These are phyloP conservation scores for Kuraishia cidri DNA, from an alignment of 805 yeast genomes.

Conservation along the genomic window DNA sequence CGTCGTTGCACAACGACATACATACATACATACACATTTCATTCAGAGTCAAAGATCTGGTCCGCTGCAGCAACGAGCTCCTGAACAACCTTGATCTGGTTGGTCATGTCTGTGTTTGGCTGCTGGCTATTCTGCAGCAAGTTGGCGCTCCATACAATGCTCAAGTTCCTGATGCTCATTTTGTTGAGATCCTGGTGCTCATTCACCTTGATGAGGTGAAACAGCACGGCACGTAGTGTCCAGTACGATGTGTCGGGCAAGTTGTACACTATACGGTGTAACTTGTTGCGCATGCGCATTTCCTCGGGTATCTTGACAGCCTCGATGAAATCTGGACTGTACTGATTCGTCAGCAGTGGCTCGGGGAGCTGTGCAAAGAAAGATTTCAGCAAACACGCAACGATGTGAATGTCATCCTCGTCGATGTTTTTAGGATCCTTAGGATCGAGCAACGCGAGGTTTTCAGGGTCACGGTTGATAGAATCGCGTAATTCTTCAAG, in stretches of 20 bases:
- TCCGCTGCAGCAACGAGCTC: conserved; percentile 77
- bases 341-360: conserved; percentile 65
- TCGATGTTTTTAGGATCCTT: conserved; percentile 46
- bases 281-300: conserved; percentile 50
- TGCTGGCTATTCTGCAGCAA: conserved; percentile 31
- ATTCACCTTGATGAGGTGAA: conserved; percentile 69
- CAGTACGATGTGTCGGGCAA: conserved; percentile 94
- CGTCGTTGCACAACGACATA: no score
- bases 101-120: conserved; percentile 49
- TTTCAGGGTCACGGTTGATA: conserved; percentile 70
- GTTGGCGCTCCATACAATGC: conserved; percentile 94
- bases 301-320: conserved; percentile 63
- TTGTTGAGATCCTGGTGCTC: conserved; percentile 55
- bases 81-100: conserved; percentile 72
- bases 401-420: conserved; percentile 77
- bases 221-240: conserved; percentile 74
- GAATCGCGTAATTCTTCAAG: conserved; percentile 65
- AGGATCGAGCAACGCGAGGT: conserved; percentile 36
- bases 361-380: conserved; percentile 84
- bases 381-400: conserved; percentile 80
- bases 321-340: conserved; percentile 52
- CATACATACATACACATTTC: no score
- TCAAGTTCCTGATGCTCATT: conserved; percentile 75
- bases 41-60: conserved; percentile 45
- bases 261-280: conserved; percentile 83